A percentile compares a stretch with the other conserved stretches of the same genome.
phyloP scores from a whole-genome alignment of 768 basidiomycete species.

The Lactarius sanguifluus region DNA sequence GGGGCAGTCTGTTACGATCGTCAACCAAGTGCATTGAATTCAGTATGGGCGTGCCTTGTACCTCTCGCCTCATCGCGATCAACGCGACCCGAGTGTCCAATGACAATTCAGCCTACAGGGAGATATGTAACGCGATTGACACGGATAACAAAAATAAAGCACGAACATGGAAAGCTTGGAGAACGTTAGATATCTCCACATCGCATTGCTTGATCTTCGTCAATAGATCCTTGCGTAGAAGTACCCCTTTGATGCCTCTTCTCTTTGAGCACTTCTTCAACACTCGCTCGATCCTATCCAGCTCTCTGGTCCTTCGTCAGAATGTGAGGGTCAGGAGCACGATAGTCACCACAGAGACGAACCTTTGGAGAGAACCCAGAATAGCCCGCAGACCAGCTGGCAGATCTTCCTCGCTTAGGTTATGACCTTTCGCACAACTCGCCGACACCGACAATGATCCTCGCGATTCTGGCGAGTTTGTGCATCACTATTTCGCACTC shows the following conservation, averaged over 20 bases:
- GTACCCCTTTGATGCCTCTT: not conserved
- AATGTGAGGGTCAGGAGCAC: not conserved
- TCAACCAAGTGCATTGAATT: not conserved
- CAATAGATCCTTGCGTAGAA: not conserved
- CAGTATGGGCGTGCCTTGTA: not conserved
- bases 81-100: not conserved
- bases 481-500: not conserved
- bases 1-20: not conserved
- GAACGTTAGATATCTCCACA: not conserved
- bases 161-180: not conserved
- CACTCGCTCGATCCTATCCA: not conserved
- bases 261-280: not conserved
- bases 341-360: not conserved
- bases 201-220: not conserved
- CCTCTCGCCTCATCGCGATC: constrained; percentile 1
- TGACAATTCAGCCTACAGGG: not conserved
- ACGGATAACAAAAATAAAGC: not conserved
- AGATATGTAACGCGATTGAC: not conserved
- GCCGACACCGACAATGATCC: not conserved
- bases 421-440: not conserved
- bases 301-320: not conserved
- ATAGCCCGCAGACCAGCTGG: not conserved
- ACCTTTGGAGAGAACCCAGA: not conserved
- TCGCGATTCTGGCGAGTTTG: not conserved
- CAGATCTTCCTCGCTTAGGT: not conserved